Evolutionary conservation across 2,329 filamentous ascomycete genomes (phyloP).

Genomic region (Fusarium sarcochroum): DNA sequence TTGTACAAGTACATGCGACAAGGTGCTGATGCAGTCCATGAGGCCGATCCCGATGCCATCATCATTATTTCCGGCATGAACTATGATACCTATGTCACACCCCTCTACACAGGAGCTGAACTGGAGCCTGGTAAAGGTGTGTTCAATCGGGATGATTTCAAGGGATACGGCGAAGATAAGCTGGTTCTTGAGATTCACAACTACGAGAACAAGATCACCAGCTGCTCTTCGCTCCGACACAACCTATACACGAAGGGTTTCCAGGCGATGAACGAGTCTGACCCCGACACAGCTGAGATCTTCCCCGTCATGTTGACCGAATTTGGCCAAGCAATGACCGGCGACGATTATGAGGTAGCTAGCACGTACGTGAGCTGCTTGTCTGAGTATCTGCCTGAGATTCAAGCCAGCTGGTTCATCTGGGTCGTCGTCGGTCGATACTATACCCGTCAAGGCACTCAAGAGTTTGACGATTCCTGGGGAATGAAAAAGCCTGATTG

Average conservation of each 20-base stretch:
- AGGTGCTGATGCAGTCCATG: constrained; percentile 65
- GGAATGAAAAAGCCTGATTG: constrained; percentile 68
- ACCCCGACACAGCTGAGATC: constrained; percentile 54
- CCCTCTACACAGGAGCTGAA: constrained; percentile 63
- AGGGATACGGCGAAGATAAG: constrained; percentile 63
- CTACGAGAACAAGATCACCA: constrained; percentile 66
- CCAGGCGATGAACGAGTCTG: constrained; percentile 61
- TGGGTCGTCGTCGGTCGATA: constrained; percentile 72
- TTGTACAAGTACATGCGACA: constrained; percentile 67
- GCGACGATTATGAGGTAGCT: constrained; percentile 56
- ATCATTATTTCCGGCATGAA: constrained; percentile 72
- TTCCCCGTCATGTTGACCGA: constrained; percentile 63
- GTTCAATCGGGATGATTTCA: constrained; percentile 63
- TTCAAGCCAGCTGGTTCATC: constrained; percentile 68
- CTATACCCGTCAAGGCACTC: constrained; percentile 66
- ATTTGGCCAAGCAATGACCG: constrained; percentile 67
- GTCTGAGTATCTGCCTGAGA: constrained; percentile 61
- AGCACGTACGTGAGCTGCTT: constrained; percentile 67
- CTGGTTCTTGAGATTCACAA: constrained; percentile 73
- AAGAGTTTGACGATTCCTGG: constrained; percentile 71
- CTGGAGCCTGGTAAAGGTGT: constrained; percentile 61
- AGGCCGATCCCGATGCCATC: constrained; percentile 65
- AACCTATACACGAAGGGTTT: constrained; percentile 67
- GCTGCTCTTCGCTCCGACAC: constrained; percentile 62
- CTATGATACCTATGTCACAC: constrained; percentile 68